These are phyloP conservation scores for Berberis vulgaris DNA, from an alignment of 164 flowering plant species.

Conservation along the genomic window DNA sequence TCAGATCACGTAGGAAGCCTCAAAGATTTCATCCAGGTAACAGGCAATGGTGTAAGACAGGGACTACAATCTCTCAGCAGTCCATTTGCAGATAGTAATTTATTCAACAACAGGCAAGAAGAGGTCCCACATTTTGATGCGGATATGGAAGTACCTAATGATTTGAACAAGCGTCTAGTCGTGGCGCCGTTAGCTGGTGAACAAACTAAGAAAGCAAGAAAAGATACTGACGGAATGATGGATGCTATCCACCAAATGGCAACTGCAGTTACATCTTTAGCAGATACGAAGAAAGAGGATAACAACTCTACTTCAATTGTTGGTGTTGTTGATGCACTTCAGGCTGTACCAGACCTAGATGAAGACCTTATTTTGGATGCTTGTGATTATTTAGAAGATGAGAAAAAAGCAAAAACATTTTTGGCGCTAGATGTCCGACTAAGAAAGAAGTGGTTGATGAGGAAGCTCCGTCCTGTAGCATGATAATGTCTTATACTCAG, in stretches of 20 bases:
- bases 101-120: background rate
- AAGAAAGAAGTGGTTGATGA: conserved; percentile 18
- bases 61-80: background rate
- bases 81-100: background rate
- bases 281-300: conserved; percentile 9
- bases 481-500: background rate
- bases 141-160: background rate
- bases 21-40: too few relatives aligned
- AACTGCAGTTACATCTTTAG: conserved; percentile 1
- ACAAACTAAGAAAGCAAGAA: conserved; percentile 11
- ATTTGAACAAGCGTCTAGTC: background rate
- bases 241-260: conserved; percentile 9
- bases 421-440: conserved; percentile 10
- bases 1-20: background rate
- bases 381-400: conserved; percentile 18
- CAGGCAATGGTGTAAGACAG: background rate
- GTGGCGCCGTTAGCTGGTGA: too few relatives aligned
- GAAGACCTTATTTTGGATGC: conserved; percentile 16
- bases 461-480: conserved; percentile 8
- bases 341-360: conserved; percentile 19
- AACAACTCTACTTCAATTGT: background rate
- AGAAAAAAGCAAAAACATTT: conserved; percentile 15
- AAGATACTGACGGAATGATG: background rate
- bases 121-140: background rate
- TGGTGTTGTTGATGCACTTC: conserved; percentile 9